Base-by-base conservation (phyloP, 2,329 filamentous ascomycete genomes). In the Xylariaceae sp. region DNA sequence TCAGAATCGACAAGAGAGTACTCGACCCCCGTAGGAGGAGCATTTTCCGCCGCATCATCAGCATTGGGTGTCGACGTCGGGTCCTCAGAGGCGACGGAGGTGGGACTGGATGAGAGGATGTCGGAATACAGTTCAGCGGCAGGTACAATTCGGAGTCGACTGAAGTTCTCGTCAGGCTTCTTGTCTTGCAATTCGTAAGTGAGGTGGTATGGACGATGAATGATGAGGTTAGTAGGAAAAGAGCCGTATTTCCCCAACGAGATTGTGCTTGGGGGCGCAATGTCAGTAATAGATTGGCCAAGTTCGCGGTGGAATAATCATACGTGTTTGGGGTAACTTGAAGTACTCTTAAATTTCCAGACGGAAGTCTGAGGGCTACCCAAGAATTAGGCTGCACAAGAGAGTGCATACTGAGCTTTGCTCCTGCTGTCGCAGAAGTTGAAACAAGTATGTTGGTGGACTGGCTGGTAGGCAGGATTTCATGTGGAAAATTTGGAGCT, bases 171-270 rank as follows among this genome's bases (percentile, higher is more conserved):
- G 56, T 81, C 81, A 4, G 86, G 80, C 21, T 78, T 73, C 66
- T 82, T 84, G 64, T 96, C 91, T 59, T 88, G 82, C 2, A 97
- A 80, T 71, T 97, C 93, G 74, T 91, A 99, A 1, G 92, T 97
- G 55, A 95, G 78, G 75, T 96, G 85, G 70, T 91, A 96, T 0
- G 94, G 94, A 6, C 94, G 87, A n/a, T 91, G 88, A 58, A 99
- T 83, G 39, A 99, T 84, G 26, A 94, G 82, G 69, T 97, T 97
- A 46, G 90, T 86, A 13, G 91, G 88, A 69, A 99, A 97, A 2
- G 85, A 85, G 60, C 94, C 94, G 70, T 94, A 96, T 82, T 97
- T 97, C 50, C 92, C 92, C 27, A 97, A 79, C 1, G 90, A 91
- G 60, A 97, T 88, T 37, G 85, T 90, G 33, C 92, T 97, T 13